phyloP scores from a whole-genome alignment of 2,329 filamentous ascomycete species.

The Bipolaris sorokiniana region DNA sequence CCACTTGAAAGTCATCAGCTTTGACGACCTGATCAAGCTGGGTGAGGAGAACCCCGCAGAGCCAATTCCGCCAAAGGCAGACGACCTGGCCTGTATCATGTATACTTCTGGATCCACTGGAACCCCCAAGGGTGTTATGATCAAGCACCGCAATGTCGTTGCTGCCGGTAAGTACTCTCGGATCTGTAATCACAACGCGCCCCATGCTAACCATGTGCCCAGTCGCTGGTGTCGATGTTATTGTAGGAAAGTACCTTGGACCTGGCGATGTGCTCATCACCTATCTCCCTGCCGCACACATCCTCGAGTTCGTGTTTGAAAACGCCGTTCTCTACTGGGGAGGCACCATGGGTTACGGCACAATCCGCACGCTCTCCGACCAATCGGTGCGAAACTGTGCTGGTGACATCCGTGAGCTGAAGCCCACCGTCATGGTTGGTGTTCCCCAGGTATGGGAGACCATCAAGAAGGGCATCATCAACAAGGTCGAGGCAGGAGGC shows the following conservation, averaged over 20 bases:
- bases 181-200: background rate
- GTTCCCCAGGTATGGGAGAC: slow-evolving; percentile 98
- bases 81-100: slow-evolving; percentile 82
- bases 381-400: slow-evolving; percentile 84
- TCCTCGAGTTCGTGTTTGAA: slow-evolving; percentile 95
- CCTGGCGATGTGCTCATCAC: slow-evolving; percentile 81
- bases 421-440: slow-evolving; percentile 87
- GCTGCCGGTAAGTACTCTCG: slow-evolving; percentile 68
- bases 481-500: slow-evolving; percentile 75
- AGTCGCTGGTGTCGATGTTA: slow-evolving; percentile 78
- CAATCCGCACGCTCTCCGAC: slow-evolving; percentile 86
- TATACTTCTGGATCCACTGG: slow-evolving; percentile 90
- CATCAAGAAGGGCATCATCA: slow-evolving; percentile 90
- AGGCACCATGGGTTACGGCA: slow-evolving; percentile 91
- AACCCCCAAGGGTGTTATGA: slow-evolving; percentile 83
- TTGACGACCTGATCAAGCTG: slow-evolving; percentile 61
- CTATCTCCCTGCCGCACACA: slow-evolving; percentile 93
- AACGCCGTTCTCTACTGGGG: slow-evolving; percentile 89
- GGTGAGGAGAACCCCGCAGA: slow-evolving; percentile 72
- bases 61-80: slow-evolving; percentile 71
- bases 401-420: slow-evolving; percentile 91
- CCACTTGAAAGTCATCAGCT: slow-evolving; percentile 60
- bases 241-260: slow-evolving; percentile 78
- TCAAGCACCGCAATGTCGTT: slow-evolving; percentile 80
- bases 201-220: slow-evolving; percentile 18